These are phyloP conservation scores for Ceratocystis eucalypticola DNA, from an alignment of 2,329 filamentous ascomycete genomes.

Conservation along the genomic window DNA sequence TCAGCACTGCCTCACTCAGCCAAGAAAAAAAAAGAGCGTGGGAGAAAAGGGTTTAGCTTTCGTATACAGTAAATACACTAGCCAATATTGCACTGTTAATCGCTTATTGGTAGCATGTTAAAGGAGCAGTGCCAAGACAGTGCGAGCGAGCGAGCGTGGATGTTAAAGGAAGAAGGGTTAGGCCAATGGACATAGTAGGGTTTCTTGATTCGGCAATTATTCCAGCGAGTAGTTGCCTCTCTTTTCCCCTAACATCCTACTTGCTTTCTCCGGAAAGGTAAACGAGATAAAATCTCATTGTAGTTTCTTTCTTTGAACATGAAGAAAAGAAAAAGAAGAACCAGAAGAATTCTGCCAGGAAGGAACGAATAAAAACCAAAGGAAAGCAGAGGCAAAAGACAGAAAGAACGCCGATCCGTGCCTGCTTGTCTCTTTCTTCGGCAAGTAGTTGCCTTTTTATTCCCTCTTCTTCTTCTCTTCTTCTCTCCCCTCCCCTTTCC, in stretches of 20 bases:
- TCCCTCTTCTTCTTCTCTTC: not conserved
- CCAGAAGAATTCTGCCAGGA: not conserved
- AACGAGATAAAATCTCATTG: too few relatives aligned
- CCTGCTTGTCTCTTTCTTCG: not conserved
- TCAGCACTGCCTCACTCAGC: conserved; percentile 4
- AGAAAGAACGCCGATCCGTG: not conserved
- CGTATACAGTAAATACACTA: not conserved
- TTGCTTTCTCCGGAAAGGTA: not conserved
- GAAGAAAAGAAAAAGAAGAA: not conserved
- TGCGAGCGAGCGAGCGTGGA: not conserved
- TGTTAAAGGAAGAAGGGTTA: not conserved
- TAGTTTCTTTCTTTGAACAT: not conserved
- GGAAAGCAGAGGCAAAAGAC: not conserved
- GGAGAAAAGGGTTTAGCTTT: not conserved
- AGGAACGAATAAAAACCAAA: not conserved
- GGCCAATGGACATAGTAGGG: not conserved
- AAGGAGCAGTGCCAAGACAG: not conserved
- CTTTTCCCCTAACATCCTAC: not conserved
- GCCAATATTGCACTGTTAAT: too few relatives aligned
- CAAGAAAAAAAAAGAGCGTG: not conserved
- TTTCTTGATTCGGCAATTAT: not conserved
- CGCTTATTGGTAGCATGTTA: too few relatives aligned
- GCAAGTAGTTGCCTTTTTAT: too few relatives aligned
- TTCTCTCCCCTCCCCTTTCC: not conserved
- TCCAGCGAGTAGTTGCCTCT: not conserved